phyloP scores from a whole-genome alignment of 331 rosid species.

The Quercus phellos region DNA sequence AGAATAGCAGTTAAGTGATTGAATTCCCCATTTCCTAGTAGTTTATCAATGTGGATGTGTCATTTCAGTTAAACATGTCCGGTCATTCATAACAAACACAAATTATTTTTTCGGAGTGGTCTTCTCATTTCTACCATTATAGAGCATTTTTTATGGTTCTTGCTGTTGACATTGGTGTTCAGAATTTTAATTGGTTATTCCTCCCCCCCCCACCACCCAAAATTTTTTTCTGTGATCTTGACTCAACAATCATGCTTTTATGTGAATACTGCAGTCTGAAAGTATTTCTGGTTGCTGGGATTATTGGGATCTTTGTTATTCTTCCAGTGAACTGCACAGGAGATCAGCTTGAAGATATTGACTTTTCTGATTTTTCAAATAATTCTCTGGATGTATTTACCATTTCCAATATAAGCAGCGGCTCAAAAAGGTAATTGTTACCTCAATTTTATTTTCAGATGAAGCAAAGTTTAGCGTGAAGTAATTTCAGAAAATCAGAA shows the following conservation, averaged over 20 bases:
- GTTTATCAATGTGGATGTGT: not conserved
- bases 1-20: no score
- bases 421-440: constrained; percentile 58
- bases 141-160: not conserved
- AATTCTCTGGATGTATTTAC: constrained; percentile 84
- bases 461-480: constrained; percentile 2
- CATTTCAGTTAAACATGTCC: not conserved
- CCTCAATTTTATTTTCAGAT: constrained; percentile 20
- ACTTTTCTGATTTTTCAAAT: constrained; percentile 47
- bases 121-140: not conserved
- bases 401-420: constrained; percentile 69
- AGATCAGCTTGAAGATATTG: constrained; percentile 49
- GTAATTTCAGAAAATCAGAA: not conserved
- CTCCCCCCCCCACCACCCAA: no score
- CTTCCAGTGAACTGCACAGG: constrained; percentile 92
- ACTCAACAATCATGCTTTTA: constrained; percentile 13
- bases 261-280: constrained; percentile 52
- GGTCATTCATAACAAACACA: not conserved
- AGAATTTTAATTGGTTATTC: not conserved
- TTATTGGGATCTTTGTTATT: constrained; percentile 69
- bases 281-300: constrained; percentile 72
- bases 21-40: no score
- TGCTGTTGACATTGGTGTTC: not conserved
- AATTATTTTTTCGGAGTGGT: not conserved
- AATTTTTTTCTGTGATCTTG: not conserved